Percentiles rank a stretch among this genome's conserved stretches.
Evolutionary conservation across 495 filamentous ascomycete species (phyloP).

Genomic region (Neurospora intermedia): DNA sequence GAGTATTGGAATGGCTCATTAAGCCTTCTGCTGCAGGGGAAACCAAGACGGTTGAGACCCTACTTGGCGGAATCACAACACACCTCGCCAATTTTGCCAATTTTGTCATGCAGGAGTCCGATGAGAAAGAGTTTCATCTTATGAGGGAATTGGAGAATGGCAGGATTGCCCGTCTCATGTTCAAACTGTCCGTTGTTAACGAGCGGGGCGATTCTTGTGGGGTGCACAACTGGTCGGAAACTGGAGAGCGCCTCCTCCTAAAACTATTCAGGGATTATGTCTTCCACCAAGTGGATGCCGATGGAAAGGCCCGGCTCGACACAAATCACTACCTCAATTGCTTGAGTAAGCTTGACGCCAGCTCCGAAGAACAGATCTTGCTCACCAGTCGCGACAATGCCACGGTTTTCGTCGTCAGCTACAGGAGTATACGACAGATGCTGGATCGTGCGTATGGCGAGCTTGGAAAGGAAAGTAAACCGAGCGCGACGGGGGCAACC

Average conservation of each 20-base stretch:
- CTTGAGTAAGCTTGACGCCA: slow-evolving; percentile 87
- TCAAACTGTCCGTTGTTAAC: slow-evolving; percentile 75
- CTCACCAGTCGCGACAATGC: slow-evolving; percentile 84
- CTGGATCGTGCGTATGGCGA: slow-evolving; percentile 73
- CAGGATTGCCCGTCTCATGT: slow-evolving; percentile 69
- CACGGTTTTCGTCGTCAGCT: slow-evolving; percentile 74
- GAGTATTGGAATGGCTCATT: slow-evolving; percentile 68
- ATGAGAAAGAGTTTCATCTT: slow-evolving; percentile 49
- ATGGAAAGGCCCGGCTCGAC: slow-evolving; percentile 69
- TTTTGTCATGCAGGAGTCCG: slow-evolving; percentile 60
- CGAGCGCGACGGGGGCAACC: slow-evolving; percentile 13
- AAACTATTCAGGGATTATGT: slow-evolving; percentile 95
- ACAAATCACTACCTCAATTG: slow-evolving; percentile 74
- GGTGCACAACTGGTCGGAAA: slow-evolving; percentile 72
- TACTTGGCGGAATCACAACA: slow-evolving; percentile 63
- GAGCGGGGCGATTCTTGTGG: slow-evolving; percentile 79
- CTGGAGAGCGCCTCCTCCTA: slow-evolving; percentile 77
- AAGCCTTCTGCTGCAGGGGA: slow-evolving; percentile 38
- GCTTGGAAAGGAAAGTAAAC: slow-evolving; percentile 46
- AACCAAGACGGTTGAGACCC: slow-evolving; percentile 62
- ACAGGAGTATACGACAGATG: slow-evolving; percentile 74
- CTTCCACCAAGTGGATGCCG: slow-evolving; percentile 84
- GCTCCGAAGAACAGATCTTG: slow-evolving; percentile 72
- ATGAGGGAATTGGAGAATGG: slow-evolving; percentile 81
- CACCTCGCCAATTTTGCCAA: slow-evolving; percentile 64